Evolutionary conservation across 2,329 filamentous ascomycete genomes (phyloP).

Genomic region (Aspergillus ochraceus): DNA sequence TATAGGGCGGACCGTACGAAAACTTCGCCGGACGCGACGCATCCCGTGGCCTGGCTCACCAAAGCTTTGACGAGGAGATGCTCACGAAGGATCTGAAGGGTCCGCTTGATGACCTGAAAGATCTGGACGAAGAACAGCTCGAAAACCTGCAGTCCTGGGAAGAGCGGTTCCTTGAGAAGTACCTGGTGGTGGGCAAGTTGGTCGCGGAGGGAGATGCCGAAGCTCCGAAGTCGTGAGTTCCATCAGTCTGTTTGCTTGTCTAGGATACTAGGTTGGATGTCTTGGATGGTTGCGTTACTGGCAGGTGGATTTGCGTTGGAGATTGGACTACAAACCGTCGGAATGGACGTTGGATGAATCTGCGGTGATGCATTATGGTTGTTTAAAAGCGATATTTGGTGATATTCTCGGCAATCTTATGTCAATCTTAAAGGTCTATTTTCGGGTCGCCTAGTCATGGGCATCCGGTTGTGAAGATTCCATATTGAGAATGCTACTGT

Average conservation of each 20-base stretch:
- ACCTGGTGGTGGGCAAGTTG: slow-evolving; percentile 86
- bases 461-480: background rate
- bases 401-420: background rate
- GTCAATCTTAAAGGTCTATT: background rate
- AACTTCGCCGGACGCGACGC: slow-evolving; percentile 97
- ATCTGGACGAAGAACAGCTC: slow-evolving; percentile 71
- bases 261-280: background rate
- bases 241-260: no score
- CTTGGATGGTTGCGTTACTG: background rate
- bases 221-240: slow-evolving; percentile 27
- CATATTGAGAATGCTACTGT: background rate
- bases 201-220: slow-evolving; percentile 62
- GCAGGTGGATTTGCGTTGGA: background rate
- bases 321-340: background rate
- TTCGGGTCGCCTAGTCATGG: background rate
- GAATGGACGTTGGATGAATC: background rate
- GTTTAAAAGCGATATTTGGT: slow-evolving; percentile 1
- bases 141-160: slow-evolving; percentile 90
- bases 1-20: slow-evolving; percentile 79
- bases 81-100: slow-evolving; percentile 86
- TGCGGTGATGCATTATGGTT: background rate
- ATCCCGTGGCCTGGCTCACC: slow-evolving; percentile 79
- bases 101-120: slow-evolving; percentile 74
- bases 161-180: slow-evolving; percentile 90
- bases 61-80: slow-evolving; percentile 95